Base-by-base conservation (phyloP, 75 land plant genomes). In the Sequoiadendron giganteum region DNA sequence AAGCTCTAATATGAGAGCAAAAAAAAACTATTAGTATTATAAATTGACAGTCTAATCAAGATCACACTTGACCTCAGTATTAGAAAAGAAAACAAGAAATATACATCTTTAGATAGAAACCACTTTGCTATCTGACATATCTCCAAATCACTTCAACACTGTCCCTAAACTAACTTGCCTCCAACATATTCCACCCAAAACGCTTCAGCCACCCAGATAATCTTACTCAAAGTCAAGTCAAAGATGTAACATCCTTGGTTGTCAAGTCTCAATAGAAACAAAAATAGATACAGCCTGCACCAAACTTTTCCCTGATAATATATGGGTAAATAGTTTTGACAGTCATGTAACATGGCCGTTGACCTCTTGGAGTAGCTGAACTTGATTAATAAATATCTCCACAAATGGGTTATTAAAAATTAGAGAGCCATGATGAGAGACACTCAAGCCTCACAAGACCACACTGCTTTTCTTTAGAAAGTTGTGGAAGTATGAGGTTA, bases 401-500 rank as follows among this genome's bases (percentile, higher is more conserved):
- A 73, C 76, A 73, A 73, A 73, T 73, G 10, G 36, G 14, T n/a
- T 73, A 73, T 32, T 73, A 73, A 73, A 19, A 73, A 73, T 30
- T 32, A 73, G 36, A 30, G 28, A 28, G 76, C 14, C 76, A 73
- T 73, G 76, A 73, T 11, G 28, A 61, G 68, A 73, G 76, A 32
- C 76, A 73, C 76, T n/a, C 14, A 5, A 32, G 38, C 76, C 76
- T 73, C 76, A 73, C 76, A 73, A 73, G 76, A 73, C 76, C 76
- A 73, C 76, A 73, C 76, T 73, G 76, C 76, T 73, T 32, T 73
- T n/a, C 36, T 34, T 73, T 73, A 11, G 76, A 73, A 73, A 73
- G 76, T 32, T 32, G 76, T 73, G 76, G 36, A 32, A 32, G 76
- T 32, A 73, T 73, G 14, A 73, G 76, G 76, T 38, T 73, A 32